These are phyloP conservation scores for Shiraia bambusicola DNA, from an alignment of 2,329 filamentous ascomycete species.

Conservation along the genomic window DNA sequence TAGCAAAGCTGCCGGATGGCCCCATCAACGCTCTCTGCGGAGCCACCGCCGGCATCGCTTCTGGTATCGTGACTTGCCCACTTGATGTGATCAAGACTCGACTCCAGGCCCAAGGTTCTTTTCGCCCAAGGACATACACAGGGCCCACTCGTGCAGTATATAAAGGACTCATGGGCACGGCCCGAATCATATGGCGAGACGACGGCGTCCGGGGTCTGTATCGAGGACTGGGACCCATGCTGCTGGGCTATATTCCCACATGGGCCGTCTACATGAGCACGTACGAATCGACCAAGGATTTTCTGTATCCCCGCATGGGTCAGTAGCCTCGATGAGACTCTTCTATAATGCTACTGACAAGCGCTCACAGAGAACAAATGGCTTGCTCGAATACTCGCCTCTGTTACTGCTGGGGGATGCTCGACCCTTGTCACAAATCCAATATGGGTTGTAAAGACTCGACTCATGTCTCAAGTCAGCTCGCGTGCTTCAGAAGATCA, in stretches of 20 bases:
- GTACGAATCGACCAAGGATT: slow-evolving; percentile 84
- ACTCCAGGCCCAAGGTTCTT: slow-evolving; percentile 90
- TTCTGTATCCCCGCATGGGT: slow-evolving; percentile 66
- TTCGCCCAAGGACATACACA: slow-evolving; percentile 57
- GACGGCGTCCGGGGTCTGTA: slow-evolving; percentile 92
- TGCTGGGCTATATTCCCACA: slow-evolving; percentile 92
- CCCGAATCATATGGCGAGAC: slow-evolving; percentile 78
- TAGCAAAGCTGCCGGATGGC: slow-evolving; percentile 53
- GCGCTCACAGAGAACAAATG: slow-evolving; percentile 64
- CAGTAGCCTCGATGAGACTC: slow-evolving; percentile 6
- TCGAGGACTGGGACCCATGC: slow-evolving; percentile 87
- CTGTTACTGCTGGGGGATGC: slow-evolving; percentile 84
- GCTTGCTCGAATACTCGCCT: slow-evolving; percentile 82
- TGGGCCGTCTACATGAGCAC: slow-evolving; percentile 99
- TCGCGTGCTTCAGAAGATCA: slow-evolving; percentile 55
- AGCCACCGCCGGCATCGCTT: slow-evolving; percentile 86
- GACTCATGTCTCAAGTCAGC: slow-evolving; percentile 90
- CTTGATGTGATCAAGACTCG: slow-evolving; percentile 99
- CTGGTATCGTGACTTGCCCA: slow-evolving; percentile 91
- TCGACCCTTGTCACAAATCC: slow-evolving; percentile 95
- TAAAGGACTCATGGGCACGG: slow-evolving; percentile 83
- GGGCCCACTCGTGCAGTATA: slow-evolving; percentile 64
- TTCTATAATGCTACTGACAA: slow-evolving; percentile 12
- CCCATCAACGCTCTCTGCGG: slow-evolving; percentile 81
- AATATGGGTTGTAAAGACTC: slow-evolving; percentile 99